These are phyloP conservation scores for Zygosaccharomyces gambellarensis DNA, from an alignment of 805 yeast species.

Conservation along the genomic window DNA sequence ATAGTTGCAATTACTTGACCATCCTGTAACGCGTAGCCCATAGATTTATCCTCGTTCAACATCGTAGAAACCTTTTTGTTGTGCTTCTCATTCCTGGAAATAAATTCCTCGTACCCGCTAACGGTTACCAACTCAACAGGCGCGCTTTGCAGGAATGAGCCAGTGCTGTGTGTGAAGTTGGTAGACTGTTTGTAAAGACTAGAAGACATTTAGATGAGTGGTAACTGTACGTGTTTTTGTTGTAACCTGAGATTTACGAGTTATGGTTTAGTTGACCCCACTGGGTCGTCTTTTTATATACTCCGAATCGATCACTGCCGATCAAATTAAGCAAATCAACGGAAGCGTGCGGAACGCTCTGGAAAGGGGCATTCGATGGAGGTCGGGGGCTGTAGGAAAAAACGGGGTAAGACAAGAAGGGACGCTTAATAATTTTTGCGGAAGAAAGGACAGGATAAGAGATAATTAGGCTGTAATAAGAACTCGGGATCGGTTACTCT, in stretches of 20 bases:
- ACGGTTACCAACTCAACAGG: slow-evolving; percentile 41
- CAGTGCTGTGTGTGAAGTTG: slow-evolving; percentile 29
- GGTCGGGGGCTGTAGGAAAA: background rate
- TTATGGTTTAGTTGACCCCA: background rate
- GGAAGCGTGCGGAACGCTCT: slow-evolving; percentile 1
- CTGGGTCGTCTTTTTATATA: background rate
- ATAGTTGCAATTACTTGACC: slow-evolving; percentile 38
- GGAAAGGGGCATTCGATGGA: background rate
- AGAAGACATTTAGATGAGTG: background rate
- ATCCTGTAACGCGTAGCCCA: slow-evolving; percentile 36
- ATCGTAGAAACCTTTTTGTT: slow-evolving; percentile 35
- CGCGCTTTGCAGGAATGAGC: slow-evolving; percentile 31
- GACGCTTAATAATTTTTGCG: background rate
- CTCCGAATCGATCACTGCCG: slow-evolving; percentile 5
- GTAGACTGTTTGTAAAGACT: slow-evolving; percentile 24
- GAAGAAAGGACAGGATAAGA: background rate
- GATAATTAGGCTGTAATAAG: background rate
- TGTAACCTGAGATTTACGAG: background rate
- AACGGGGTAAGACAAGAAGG: background rate
- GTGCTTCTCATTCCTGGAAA: slow-evolving; percentile 32
- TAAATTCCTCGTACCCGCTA: slow-evolving; percentile 39
- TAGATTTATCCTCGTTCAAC: slow-evolving; percentile 34
- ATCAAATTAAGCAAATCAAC: background rate
- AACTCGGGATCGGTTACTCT: background rate
- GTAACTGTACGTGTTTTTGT: background rate